Percentiles rank a stretch among this genome's conserved stretches.
These are phyloP conservation scores for Tympanopsis confertula DNA, from an alignment of 2,329 filamentous ascomycete genomes.

Conservation along the genomic window DNA sequence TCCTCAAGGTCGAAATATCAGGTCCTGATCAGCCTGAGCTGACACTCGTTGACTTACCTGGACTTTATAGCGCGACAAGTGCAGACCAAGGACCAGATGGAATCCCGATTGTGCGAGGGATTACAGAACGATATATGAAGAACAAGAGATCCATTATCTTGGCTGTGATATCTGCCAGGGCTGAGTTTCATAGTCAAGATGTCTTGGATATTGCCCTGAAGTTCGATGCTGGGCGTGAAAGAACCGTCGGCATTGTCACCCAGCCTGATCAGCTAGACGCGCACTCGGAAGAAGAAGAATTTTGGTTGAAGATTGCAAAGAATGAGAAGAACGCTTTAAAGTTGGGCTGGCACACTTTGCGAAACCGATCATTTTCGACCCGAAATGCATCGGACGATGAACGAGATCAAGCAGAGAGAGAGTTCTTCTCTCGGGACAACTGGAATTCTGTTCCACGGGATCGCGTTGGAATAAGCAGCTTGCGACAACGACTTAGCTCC, in stretches of 20 bases:
- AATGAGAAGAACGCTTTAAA: neutral
- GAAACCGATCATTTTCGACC: neutral
- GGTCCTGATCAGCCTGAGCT: conserved; percentile 18
- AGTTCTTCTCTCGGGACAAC: neutral
- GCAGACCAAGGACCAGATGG: conserved; percentile 12
- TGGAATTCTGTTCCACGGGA: neutral
- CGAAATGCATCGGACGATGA: neutral
- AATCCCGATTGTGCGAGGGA: conserved; percentile 13
- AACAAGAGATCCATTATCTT: conserved; percentile 32
- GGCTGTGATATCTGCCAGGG: conserved; percentile 25
- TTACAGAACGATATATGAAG: conserved; percentile 30
- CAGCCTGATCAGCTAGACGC: neutral
- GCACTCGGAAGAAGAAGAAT: neutral
- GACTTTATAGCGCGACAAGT: conserved; percentile 18
- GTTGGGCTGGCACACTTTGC: neutral
- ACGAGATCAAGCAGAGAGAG: neutral
- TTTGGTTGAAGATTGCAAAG: neutral
- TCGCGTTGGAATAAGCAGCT: neutral
- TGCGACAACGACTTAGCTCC: neutral
- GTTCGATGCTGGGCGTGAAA: neutral
- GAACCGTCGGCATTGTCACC: neutral
- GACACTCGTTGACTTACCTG: conserved; percentile 27
- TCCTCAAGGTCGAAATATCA: conserved; percentile 17
- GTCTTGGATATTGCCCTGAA: neutral
- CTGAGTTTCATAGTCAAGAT: conserved; percentile 30